Evolutionary conservation across 345 rosid genomes (phyloP), one percentile per base, ranked within the genome.

Genomic region (Arabis alpina): DNA sequence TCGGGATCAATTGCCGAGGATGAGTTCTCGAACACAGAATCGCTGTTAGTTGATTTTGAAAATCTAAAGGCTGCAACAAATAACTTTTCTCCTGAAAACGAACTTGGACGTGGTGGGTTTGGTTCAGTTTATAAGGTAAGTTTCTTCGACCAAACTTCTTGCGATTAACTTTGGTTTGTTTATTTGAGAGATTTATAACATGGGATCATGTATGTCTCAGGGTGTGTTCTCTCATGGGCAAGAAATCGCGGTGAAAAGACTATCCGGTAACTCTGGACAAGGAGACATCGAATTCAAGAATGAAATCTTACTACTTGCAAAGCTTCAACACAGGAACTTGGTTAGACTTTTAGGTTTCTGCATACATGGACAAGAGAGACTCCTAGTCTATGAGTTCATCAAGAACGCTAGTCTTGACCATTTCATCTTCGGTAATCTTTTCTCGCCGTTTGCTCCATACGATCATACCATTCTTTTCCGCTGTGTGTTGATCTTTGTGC

Each of bases 101-200:
- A 82, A 74, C 76, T 86, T 8, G 88, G 88, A 23, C 74, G 82
- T 62, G 88, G 91, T 41, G 91, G 91, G 34, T 84, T 84, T 74
- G 91, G 91, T 44, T 72, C 59, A 12, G 91, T 87, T 73, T 84
- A 83, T 63, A 81, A 81, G 83, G 87, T 63, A 30, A 8, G 57
- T 47, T 44, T 45, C 36, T 52, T 51, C 12, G 8, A 27, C 16
- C 4, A 24, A 9, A 61, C 61, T 55, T n/a, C 40, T 36, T 32
- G 13, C 11, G 1, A 2, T 10, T 47, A 54, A 52, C 23, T 13
- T 66, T 25, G 10, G 10, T 43, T 50, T 6, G 1, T 66, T 30
- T 30, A 14, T 41, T 36, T 51, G 27, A 36, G 2, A 42, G 24
- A 23, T 41, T 44, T 28, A 23, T 12, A 23, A 58, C 48, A 60